Percentiles rank a stretch among this genome's conserved stretches.
phyloP scores from a whole-genome alignment of 345 rosid species.

The Euphorbia peplus region DNA sequence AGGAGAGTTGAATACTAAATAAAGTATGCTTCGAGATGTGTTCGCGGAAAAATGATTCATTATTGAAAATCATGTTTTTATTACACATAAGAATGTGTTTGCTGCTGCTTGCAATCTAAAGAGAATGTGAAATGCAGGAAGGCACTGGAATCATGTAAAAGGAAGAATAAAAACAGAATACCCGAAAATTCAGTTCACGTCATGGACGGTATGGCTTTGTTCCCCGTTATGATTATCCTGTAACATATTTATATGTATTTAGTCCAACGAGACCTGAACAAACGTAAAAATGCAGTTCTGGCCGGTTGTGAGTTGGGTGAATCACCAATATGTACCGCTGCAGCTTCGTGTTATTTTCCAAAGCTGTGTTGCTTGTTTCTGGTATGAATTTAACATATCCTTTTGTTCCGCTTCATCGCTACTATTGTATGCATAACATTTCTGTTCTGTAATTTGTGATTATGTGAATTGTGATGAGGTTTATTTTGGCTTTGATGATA shows the following conservation, averaged over 20 bases:
- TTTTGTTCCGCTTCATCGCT: background rate
- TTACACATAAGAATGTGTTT: background rate
- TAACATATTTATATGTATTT: background rate
- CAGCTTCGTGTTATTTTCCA: conserved; percentile 84
- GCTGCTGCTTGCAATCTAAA: conserved; percentile 9
- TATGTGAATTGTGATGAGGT: background rate
- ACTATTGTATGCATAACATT: background rate
- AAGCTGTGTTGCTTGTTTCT: conserved; percentile 62
- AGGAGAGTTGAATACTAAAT: background rate
- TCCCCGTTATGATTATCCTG: conserved; percentile 9
- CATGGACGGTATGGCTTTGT: conserved; percentile 70
- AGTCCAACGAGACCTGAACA: conserved; percentile 5
- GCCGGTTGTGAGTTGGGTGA: conserved; percentile 86
- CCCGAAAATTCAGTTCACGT: conserved; percentile 61
- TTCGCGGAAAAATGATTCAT: no score
- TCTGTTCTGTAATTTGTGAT: background rate
- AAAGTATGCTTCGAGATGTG: background rate
- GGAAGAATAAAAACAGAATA: conserved; percentile 68
- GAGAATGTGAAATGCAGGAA: conserved; percentile 49
- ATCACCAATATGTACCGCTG: conserved; percentile 79
- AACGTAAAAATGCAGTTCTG: conserved; percentile 56
- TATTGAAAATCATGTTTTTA: background rate
- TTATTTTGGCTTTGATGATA: background rate
- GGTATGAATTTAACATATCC: conserved; percentile 39
- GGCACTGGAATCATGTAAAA: conserved; percentile 77